phyloP scores from a whole-genome alignment of 2,329 filamentous ascomycete genomes.

The Penicillium sp. region DNA sequence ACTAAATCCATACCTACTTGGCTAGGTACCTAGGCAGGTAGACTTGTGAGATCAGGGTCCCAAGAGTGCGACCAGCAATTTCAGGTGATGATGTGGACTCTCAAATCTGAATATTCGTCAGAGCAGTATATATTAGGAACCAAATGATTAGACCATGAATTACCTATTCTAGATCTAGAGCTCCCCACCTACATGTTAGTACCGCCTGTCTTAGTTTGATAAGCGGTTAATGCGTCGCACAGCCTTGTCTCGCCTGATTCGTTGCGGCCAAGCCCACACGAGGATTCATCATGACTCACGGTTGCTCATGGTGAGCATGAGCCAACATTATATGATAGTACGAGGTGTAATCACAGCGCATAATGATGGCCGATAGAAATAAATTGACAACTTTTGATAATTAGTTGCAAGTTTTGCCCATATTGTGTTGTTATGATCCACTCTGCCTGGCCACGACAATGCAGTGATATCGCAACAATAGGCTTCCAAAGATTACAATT shows the following conservation, averaged over 20 bases:
- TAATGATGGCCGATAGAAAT: neutral
- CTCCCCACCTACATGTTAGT: neutral
- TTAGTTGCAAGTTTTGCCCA: neutral
- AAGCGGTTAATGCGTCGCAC: neutral
- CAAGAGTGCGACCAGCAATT: too few relatives aligned
- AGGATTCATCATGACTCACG: constrained; percentile 17
- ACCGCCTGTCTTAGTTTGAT: neutral
- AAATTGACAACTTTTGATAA: neutral
- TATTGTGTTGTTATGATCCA: neutral
- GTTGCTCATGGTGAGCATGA: constrained; percentile 10
- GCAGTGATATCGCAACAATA: neutral
- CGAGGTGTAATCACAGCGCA: neutral
- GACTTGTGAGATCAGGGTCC: too few relatives aligned
- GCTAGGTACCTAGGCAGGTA: too few relatives aligned
- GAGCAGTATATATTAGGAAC: too few relatives aligned
- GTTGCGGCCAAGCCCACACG: neutral
- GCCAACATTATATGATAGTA: constrained; percentile 1
- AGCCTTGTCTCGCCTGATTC: neutral
- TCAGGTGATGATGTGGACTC: too few relatives aligned
- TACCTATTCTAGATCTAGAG: neutral
- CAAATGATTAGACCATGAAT: too few relatives aligned
- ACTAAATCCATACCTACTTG: too few relatives aligned
- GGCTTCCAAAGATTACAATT: neutral
- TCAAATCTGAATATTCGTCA: too few relatives aligned
- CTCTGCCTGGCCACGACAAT: neutral